Conservation (phyloP, 73 alveolate genomes). For the Paramecium sonneborni region DNA sequence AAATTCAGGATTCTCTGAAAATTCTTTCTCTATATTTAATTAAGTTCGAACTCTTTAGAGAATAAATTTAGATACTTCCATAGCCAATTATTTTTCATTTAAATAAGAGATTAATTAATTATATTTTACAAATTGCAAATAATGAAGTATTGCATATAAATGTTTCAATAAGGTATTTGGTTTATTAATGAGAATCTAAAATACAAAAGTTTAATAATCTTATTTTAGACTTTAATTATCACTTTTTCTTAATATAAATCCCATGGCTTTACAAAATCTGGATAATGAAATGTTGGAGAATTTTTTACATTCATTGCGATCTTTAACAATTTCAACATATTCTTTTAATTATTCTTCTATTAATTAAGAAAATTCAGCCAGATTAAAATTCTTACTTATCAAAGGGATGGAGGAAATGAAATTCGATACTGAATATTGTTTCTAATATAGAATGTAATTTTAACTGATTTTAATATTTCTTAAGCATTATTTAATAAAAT, state of each 20-base stretch:
- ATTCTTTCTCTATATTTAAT: background rate
- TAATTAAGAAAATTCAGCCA: background rate
- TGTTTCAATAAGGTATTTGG: background rate
- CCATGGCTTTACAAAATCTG: background rate
- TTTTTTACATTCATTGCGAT: background rate
- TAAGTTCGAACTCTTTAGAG: background rate
- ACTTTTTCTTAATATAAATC: background rate
- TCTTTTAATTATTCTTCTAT: background rate
- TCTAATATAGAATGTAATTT: background rate
- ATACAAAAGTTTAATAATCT: background rate
- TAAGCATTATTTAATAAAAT: background rate
- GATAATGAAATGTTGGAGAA: background rate
- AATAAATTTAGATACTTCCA: background rate
- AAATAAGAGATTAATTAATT: background rate
- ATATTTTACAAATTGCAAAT: background rate
- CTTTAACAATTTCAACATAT: background rate
- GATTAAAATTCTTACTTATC: background rate
- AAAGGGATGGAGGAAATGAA: background rate
- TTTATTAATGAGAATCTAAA: background rate
- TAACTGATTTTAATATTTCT: background rate
- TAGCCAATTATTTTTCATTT: background rate
- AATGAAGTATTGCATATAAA: background rate
- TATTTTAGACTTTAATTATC: background rate
- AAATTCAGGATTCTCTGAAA: background rate
- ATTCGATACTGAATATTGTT: background rate